phyloP scores from a whole-genome alignment of 805 yeast species.

The Saccharomyces kudriavzevii region DNA sequence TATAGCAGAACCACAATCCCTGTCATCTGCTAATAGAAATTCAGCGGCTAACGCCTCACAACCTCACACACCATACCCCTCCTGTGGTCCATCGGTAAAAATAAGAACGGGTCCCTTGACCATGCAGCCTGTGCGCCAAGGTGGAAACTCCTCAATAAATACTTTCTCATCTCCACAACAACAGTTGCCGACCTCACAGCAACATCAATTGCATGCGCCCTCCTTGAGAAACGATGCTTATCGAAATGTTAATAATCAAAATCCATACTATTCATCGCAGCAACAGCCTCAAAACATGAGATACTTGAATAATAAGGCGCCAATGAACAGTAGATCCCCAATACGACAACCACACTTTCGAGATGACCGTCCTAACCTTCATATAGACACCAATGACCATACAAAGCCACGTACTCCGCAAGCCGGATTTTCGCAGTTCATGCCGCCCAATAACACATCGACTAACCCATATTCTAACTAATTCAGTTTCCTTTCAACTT shows the following conservation, averaged over 20 bases:
- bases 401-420: constrained; percentile 4
- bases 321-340: constrained; percentile 1
- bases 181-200: background rate
- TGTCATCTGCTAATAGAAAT: background rate
- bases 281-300: constrained; percentile 1
- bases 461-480: constrained; percentile 25
- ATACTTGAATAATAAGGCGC: background rate
- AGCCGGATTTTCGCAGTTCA: constrained; percentile 29
- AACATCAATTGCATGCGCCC: background rate
- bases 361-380: constrained; percentile 2
- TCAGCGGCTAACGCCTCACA: background rate
- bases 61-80: background rate
- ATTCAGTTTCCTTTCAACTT: background rate
- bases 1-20: background rate
- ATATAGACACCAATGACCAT: constrained; percentile 1
- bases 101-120: background rate
- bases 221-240: background rate
- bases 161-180: background rate
- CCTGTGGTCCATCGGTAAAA: background rate
- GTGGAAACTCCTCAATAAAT: background rate
- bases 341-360: constrained; percentile 3
- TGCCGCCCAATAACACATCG: constrained; percentile 20
- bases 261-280: background rate
- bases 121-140: background rate
- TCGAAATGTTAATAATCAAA: background rate